These are phyloP conservation scores for Colletotrichum sp. DNA, from an alignment of 2,329 filamentous ascomycete genomes.

Conservation along the genomic window DNA sequence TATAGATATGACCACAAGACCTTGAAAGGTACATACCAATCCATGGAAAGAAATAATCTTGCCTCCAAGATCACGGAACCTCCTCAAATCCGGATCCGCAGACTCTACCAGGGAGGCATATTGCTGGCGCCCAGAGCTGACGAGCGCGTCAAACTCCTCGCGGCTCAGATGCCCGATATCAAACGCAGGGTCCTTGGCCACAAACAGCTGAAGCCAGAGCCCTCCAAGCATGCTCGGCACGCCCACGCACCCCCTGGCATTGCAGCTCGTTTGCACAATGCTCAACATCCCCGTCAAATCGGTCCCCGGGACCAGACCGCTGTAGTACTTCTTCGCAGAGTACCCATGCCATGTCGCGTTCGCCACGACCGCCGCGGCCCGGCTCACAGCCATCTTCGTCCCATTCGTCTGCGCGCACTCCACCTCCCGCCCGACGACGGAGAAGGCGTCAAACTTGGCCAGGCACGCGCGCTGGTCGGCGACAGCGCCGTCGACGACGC, in stretches of 20 bases:
- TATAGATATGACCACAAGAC: background rate
- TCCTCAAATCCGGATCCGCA: constrained; percentile 28
- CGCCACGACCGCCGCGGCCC: background rate
- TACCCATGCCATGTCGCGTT: background rate
- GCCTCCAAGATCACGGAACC: constrained; percentile 41
- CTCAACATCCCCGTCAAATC: background rate
- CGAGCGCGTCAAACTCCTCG: background rate
- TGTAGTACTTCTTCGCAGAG: background rate
- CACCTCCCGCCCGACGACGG: constrained; percentile 6
- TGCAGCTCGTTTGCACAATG: background rate
- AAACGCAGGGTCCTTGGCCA: background rate
- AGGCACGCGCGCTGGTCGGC: background rate
- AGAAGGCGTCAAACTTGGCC: constrained; percentile 26
- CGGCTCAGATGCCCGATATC: background rate
- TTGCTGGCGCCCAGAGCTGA: background rate
- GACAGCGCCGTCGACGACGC: constrained; percentile 27
- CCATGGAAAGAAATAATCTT: constrained; percentile 45
- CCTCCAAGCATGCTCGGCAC: background rate
- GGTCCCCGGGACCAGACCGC: background rate
- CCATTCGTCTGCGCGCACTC: background rate
- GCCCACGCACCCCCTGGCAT: background rate
- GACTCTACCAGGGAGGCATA: background rate
- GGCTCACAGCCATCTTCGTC: background rate
- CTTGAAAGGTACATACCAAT: background rate
- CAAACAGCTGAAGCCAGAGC: background rate